phyloP scores from a whole-genome alignment of 2,329 filamentous ascomycete genomes.

The Gnomoniopsis sp. region DNA sequence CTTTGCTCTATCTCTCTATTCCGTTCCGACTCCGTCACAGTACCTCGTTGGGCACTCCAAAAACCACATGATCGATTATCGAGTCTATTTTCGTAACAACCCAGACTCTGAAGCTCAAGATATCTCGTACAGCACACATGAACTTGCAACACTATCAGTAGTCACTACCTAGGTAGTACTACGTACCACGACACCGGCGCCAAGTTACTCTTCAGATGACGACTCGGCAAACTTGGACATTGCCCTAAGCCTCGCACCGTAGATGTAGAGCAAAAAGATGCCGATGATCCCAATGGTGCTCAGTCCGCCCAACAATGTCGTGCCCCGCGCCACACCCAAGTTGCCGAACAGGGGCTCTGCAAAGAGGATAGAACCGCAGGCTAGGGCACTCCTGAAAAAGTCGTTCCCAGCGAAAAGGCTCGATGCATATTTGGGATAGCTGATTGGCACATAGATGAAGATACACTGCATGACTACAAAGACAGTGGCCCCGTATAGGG shows the following conservation, averaged over 20 bases:
- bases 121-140: too few species aligned
- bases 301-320: conserved; percentile 53
- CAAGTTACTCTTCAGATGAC: conserved; percentile 4
- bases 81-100: too few species aligned
- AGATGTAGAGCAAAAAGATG: conserved; percentile 58
- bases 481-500: conserved; percentile 47
- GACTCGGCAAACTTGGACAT: conserved; percentile 55
- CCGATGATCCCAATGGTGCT: conserved; percentile 53
- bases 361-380: conserved; percentile 58
- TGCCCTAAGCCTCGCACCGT: conserved; percentile 49
- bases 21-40: too few species aligned
- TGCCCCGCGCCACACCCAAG: conserved; percentile 55
- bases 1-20: too few species aligned
- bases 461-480: conserved; percentile 59
- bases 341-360: conserved; percentile 56
- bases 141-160: too few species aligned
- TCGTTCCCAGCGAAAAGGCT: conserved; percentile 60
- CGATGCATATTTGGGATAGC: conserved; percentile 55
- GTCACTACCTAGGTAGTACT: too few species aligned
- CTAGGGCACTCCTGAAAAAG: conserved; percentile 55
- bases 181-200: too few species aligned
- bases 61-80: too few species aligned
- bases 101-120: too few species aligned
- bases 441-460: conserved; percentile 56
- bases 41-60: too few species aligned